Evolutionary conservation across 208 protist species (phyloP), one percentile per base, ranked within the genome.

Genomic region (Crithidia thermophila): DNA sequence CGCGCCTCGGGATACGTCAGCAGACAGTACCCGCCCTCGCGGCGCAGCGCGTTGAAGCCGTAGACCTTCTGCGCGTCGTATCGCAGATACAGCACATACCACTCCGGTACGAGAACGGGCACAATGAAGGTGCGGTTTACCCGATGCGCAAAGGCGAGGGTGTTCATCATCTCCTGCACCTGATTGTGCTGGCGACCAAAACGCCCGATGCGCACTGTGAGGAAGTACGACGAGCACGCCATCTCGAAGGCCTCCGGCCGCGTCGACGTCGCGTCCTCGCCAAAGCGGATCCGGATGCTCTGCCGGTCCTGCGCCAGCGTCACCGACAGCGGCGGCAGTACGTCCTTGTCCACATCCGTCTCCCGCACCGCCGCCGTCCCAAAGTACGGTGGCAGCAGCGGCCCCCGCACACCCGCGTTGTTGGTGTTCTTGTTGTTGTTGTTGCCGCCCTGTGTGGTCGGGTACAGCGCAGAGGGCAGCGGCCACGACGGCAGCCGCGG

Each of bases 21-120:
- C 9, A 46, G 9, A 25, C 64, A 70, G 43, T 70, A 70, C 6
- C 16, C 8, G 25, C 53, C 53, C 16, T 70, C 46, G 31, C 53
- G 53, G 14, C 64, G 64, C 20, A 62, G 64, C 30, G 64, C n/a
- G 21, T 70, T 70, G 51, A 57, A 70, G 1, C 64, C 64, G 34
- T 62, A 70, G 27, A 70, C 2, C 30, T 27, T 36, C 51, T 70
- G 40, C 27, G 64, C 40, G 20, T 27, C 36, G 31, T 53, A 31
- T 20, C 47, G 56, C 21, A 70, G 21, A 20, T 40, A 53, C 8
- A 21, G 20, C 21, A 58, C 23, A 23, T 47, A 11, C 7, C 21
- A 16, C 18, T 23, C 51, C 14, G 63, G 63, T 10, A 47, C 40
- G 11, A 69, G 37, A 16, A 31, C 40, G 1, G 64, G 53, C 13